Percentiles rank a stretch among this genome's conserved stretches.
These are phyloP conservation scores for Byssochlamys sp. DNA, from an alignment of 2,329 filamentous ascomycete genomes.

Conservation along the genomic window DNA sequence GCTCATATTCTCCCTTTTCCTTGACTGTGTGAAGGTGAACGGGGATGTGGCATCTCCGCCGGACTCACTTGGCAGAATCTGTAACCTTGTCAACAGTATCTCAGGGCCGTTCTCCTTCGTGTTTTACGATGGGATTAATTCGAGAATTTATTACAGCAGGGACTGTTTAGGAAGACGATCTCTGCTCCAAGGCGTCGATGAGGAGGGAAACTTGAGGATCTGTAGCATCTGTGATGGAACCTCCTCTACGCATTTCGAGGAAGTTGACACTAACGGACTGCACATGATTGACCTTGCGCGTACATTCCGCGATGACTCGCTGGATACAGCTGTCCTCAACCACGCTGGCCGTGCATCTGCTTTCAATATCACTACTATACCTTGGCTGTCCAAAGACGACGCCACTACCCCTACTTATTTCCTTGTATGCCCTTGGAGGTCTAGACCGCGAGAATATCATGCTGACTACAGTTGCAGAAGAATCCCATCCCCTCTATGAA, in stretches of 20 bases:
- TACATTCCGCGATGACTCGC: conserved; percentile 1
- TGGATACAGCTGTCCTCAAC: not conserved
- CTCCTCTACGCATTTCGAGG: conserved; percentile 50
- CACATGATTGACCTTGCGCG: conserved; percentile 54
- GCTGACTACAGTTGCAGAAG: conserved; percentile 16
- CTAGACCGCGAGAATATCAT: not conserved
- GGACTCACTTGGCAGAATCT: conserved; percentile 19
- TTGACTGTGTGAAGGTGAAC: conserved; percentile 27
- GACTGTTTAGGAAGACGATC: conserved; percentile 83
- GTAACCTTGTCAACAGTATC: conserved; percentile 48
- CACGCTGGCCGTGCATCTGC: not conserved
- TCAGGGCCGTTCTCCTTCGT: conserved; percentile 85
- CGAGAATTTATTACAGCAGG: conserved; percentile 67
- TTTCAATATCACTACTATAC: conserved; percentile 4
- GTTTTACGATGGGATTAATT: conserved; percentile 58
- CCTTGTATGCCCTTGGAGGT: conserved; percentile 24
- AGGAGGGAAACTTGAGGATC: conserved; percentile 47
- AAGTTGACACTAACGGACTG: conserved; percentile 77
- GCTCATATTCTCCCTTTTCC: conserved; percentile 54
- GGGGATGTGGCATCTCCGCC: not conserved
- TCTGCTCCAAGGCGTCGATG: conserved; percentile 50
- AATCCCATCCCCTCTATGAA: conserved; percentile 40
- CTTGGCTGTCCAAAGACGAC: conserved; percentile 8
- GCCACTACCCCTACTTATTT: not conserved
- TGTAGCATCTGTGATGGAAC: conserved; percentile 59